phyloP scores from a whole-genome alignment of 202 grass and related monocot genomes.

The Schoenoplectus triqueter region DNA sequence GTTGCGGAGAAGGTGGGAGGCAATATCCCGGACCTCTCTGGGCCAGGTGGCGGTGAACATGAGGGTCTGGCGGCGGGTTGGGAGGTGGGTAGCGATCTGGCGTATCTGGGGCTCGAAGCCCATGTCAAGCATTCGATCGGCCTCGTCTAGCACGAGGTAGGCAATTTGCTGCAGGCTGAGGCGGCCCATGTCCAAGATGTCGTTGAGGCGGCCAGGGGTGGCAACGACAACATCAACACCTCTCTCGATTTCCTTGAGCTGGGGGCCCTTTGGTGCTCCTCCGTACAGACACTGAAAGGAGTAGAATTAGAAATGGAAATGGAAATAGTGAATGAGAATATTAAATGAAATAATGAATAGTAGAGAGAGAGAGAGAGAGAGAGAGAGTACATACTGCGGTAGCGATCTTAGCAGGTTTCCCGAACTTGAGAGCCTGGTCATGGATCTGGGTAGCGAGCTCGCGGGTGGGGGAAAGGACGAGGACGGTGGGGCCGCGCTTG shows the following conservation, averaged over 20 bases:
- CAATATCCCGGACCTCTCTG: conserved; percentile 75
- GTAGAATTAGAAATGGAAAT: too few relatives aligned
- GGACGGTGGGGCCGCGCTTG: conserved; percentile 67
- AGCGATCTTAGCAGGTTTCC: conserved; percentile 83
- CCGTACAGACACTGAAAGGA: conserved; percentile 74
- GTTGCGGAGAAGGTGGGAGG: conserved; percentile 67
- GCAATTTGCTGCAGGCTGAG: conserved; percentile 71
- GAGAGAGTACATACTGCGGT: conserved; percentile 52
- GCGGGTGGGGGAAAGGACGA: conserved; percentile 88
- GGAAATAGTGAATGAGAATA: too few relatives aligned
- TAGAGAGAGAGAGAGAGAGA: too few relatives aligned
- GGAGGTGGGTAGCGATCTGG: conserved; percentile 85
- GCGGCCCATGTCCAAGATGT: conserved; percentile 87
- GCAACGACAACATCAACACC: conserved; percentile 82
- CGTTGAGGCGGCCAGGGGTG: conserved; percentile 91
- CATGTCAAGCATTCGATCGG: conserved; percentile 99
- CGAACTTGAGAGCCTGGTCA: conserved; percentile 90
- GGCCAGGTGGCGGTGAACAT: conserved; percentile 99
- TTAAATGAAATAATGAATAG: too few relatives aligned
- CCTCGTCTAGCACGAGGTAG: conserved; percentile 94
- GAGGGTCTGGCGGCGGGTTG: conserved; percentile 70
- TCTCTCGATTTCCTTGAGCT: conserved; percentile 73
- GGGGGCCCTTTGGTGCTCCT: conserved; percentile 85
- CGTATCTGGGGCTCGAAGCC: conserved; percentile 97
- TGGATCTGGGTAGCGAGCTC: conserved; percentile 96